Evolutionary conservation across 164 flowering plant genomes (phyloP).

Genomic region (Nelumbo lutea): DNA sequence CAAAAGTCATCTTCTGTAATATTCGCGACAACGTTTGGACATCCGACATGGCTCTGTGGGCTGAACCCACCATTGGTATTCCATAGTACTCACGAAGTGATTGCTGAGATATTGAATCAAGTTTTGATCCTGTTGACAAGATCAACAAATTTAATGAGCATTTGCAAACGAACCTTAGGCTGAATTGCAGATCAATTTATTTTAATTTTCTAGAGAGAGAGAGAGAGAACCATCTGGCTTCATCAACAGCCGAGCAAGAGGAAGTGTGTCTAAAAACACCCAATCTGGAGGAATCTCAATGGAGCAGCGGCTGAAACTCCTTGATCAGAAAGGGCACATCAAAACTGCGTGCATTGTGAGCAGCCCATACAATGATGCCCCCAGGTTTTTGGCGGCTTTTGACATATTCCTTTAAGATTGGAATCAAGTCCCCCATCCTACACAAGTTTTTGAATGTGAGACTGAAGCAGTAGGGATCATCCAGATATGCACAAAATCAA

Average conservation of each 20-base stretch:
- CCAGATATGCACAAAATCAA: background rate
- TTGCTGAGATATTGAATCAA: slow-evolving; percentile 29
- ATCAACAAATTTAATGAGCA: background rate
- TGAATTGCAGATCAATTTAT: too few relatives aligned
- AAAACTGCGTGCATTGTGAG: slow-evolving; percentile 80
- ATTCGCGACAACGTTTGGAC: slow-evolving; percentile 49
- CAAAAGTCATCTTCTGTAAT: slow-evolving; percentile 56
- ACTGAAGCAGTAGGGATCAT: background rate
- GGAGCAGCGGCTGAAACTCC: slow-evolving; percentile 69
- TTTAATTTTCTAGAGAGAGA: background rate
- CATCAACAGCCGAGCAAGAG: slow-evolving; percentile 56
- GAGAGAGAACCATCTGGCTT: slow-evolving; percentile 52
- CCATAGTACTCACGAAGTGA: slow-evolving; percentile 52
- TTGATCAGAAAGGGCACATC: slow-evolving; percentile 74
- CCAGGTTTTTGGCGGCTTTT: slow-evolving; percentile 71
- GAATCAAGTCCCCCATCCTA: slow-evolving; percentile 84
- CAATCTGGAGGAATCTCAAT: slow-evolving; percentile 67
- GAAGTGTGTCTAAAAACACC: slow-evolving; percentile 70
- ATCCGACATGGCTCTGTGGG: slow-evolving; percentile 88
- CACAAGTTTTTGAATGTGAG: background rate
- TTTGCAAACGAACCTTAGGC: too few relatives aligned
- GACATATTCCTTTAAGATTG: slow-evolving; percentile 56
- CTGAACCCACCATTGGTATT: slow-evolving; percentile 49
- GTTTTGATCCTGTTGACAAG: slow-evolving; percentile 36
- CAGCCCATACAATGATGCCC: slow-evolving; percentile 52